Evolutionary conservation across 257 asterid species (phyloP), one percentile per base, ranked within the genome.

Genomic region (Ilex aquifolium): DNA sequence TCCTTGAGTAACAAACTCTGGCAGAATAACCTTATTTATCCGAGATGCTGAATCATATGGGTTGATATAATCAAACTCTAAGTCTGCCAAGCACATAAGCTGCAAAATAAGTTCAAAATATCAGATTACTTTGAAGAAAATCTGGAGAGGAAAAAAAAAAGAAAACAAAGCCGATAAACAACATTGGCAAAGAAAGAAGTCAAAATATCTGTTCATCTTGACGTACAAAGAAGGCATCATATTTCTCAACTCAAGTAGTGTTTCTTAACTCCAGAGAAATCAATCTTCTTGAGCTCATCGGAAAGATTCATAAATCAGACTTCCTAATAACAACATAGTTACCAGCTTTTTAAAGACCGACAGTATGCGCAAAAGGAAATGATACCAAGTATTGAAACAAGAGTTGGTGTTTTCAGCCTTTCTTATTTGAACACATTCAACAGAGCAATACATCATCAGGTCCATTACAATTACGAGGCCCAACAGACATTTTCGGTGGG

Each of bases 41-140:
- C 87, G 81, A 44, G 91, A 76, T 40, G 97, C 84, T n/a, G 95
- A 76, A 73, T 88, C 97, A 65, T 82, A 88, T 30, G 95, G 96
- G 67, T 88, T 88, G 83, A 88, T 81, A 55, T 82, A 92, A 68
- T 92, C 97, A 40, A 64, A 79, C 75, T 89, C 97, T 31, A 92
- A 86, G 80, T 88, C 95, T 11, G 91, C 89, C 79, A 92, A 80
- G 86, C 95, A 86, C 85, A 85, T 87, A 55, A 85, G 80, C 98
- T 88, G 88, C 87, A 83, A 69, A 13, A 58, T 44, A 61, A 60
- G 57, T 56, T 5, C 30, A 3, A 48, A 30, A 16, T 14, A 62
- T 81, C 63, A 74, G 50, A 56, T 69, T 59, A 31, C 61, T 49
- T 4, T 31, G 39, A 36, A 13, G 29, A 69, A 42, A 61, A 40